Conservation (phyloP, 768 basidiomycete genomes). For the Suillus ampliporus region DNA sequence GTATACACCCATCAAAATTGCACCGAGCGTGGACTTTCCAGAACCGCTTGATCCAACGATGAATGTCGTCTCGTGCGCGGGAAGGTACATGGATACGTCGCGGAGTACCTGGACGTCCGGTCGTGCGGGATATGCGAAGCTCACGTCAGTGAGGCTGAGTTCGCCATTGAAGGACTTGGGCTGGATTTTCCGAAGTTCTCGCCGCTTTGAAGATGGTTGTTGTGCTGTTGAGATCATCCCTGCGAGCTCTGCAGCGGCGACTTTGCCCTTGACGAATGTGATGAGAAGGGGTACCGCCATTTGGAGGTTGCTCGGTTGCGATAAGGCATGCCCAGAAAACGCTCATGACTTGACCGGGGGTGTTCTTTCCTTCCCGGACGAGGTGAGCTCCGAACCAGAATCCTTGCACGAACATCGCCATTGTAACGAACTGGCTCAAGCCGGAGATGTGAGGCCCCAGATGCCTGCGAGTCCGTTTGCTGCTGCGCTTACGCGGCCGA, state of each 20-base stretch:
- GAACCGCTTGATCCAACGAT: conserved; percentile 81
- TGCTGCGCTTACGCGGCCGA: conserved; percentile 49
- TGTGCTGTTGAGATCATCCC: conserved; percentile 17
- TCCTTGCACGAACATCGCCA: conserved; percentile 94
- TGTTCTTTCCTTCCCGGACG: conserved; percentile 75
- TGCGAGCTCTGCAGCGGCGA: conserved; percentile 34
- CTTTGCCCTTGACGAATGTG: conserved; percentile 68
- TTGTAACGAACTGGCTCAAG: conserved; percentile 78
- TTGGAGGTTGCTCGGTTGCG: conserved; percentile 85
- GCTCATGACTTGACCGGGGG: conserved; percentile 86
- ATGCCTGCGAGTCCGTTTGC: conserved; percentile 63
- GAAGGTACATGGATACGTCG: conserved; percentile 69
- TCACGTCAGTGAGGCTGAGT: conserved; percentile 61
- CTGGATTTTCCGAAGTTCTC: conserved; percentile 62
- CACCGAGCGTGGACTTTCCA: conserved; percentile 76
- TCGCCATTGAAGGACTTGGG: conserved; percentile 75
- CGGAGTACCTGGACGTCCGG: conserved; percentile 62
- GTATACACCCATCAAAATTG: conserved; percentile 77
- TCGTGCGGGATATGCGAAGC: conserved; percentile 78
- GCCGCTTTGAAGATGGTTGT: conserved; percentile 19
- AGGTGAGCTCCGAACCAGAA: conserved; percentile 96
- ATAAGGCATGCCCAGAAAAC: conserved; percentile 98
- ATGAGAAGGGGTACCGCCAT: conserved; percentile 86
- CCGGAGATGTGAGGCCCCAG: conserved; percentile 79
- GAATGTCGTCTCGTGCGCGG: conserved; percentile 76